Percentiles rank a stretch among this genome's conserved stretches.
phyloP scores from a whole-genome alignment of 495 filamentous ascomycete genomes.

The Daldinia loculata region DNA sequence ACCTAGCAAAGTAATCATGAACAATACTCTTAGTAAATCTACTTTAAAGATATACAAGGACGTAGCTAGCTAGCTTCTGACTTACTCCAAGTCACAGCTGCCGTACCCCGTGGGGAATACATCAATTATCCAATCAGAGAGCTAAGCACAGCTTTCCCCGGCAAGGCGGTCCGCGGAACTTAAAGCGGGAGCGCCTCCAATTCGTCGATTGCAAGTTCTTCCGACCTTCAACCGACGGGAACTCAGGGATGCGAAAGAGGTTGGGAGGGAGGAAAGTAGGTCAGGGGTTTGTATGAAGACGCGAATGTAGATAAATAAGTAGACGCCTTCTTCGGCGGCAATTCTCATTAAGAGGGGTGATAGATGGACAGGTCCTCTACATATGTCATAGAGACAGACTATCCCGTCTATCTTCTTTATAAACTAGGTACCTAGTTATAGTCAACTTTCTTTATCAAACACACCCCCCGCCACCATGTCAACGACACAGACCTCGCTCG shows the following conservation, averaged over 20 bases:
- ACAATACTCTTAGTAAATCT: too few species aligned
- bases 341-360: not conserved
- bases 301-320: not conserved
- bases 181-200: conserved; percentile 11
- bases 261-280: not conserved
- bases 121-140: not conserved
- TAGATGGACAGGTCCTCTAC: not conserved
- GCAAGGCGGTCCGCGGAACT: conserved; percentile 5
- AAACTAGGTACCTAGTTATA: too few species aligned
- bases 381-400: not conserved
- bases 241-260: not conserved
- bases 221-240: conserved; percentile 22
- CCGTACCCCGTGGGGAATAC: not conserved
- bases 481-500: conserved; percentile 29
- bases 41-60: not conserved
- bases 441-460: too few species aligned
- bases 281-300: not conserved
- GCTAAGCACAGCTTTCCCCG: conserved; percentile 6
- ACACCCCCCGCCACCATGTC: conserved; percentile 20
- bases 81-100: not conserved
- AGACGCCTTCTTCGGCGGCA: not conserved
- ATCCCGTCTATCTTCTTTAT: too few species aligned
- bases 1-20: too few species aligned
- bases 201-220: not conserved
- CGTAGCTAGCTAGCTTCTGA: not conserved